Conservation (phyloP, 1,139 yeast genomes). For the Geotrichum restrictum region DNA sequence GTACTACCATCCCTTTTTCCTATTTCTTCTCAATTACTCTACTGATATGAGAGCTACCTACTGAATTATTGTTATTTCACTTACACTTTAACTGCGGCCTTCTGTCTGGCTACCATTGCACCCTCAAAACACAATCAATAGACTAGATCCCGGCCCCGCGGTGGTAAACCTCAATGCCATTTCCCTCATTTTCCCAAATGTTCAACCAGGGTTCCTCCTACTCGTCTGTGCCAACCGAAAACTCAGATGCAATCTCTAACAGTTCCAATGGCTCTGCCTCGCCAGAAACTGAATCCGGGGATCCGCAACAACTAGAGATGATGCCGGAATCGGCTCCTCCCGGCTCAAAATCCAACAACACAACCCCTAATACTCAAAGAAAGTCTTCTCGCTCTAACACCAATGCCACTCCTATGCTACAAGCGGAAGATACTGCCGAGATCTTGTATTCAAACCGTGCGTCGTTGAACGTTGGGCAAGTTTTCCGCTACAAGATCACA, state of each 20-base stretch:
- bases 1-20: neutral
- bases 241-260: neutral
- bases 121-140: neutral
- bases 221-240: neutral
- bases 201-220: neutral
- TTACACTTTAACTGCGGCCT: neutral
- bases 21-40: neutral
- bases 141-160: too few relatives aligned
- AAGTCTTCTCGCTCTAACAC: neutral
- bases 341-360: too few relatives aligned
- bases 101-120: neutral
- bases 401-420: neutral
- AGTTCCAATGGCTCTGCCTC: neutral
- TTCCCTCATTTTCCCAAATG: neutral
- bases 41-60: neutral
- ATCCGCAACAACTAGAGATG: neutral
- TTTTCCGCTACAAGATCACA: constrained; percentile 48
- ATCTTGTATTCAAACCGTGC: constrained; percentile 43
- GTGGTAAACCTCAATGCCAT: constrained; percentile 8
- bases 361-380: neutral
- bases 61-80: neutral
- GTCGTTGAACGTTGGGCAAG: constrained; percentile 54
- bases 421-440: neutral
- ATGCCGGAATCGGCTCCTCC: neutral
- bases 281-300: neutral